Base-by-base conservation (phyloP, 2,329 filamentous ascomycete genomes). In the Phaeomoniella chlamydospora region DNA sequence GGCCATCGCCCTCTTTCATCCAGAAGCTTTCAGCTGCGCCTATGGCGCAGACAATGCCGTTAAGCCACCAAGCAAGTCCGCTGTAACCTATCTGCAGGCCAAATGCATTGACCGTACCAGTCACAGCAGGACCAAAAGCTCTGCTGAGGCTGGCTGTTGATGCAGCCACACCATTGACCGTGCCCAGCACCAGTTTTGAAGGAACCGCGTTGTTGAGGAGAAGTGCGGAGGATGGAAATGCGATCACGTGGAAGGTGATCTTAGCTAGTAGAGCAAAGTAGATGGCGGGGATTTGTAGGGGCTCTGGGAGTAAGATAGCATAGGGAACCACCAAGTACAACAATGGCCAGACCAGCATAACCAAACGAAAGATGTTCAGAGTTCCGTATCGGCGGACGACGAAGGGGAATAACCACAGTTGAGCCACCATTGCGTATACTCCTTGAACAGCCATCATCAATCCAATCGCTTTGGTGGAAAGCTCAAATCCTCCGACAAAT, bases 31-130 rank as follows among this genome's bases (percentile, higher is more conserved):
- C 65, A 35, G 81, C 60, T 2, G 80, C 83, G 32, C 87, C 90
- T 11, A 75, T 56, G 9, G 84, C 59, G 19, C 85, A 83, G 18
- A 94, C 74, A 3, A 80, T 49, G 5, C 80, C 84, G 44, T 80
- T 87, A 42, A 77, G 77, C 90, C 90, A 98, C 88, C 90, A 98
- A 1, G 86, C 80, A 19, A 94, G 67, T 14, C 86, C 86, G 3
- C 86, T 88, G 53, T 85, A 88, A 22, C 87, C 86, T 4, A 77
- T 70, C 44, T 76, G 70, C 22, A 92, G 70, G 35, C 90, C 90
- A 36, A 79, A 65, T 3, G 85, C 74, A 57, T 94, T 92, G 15
- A 96, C 68, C 17, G 86, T 64, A 2, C 90, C 90, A 3, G 87
- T 92, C 3, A 94, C 63, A 0, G 84, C 87, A 2, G 90, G 90